Evolutionary conservation across 371 early-diverging fungal species (phyloP).

Genomic region (Saksenaea oblongispora): DNA sequence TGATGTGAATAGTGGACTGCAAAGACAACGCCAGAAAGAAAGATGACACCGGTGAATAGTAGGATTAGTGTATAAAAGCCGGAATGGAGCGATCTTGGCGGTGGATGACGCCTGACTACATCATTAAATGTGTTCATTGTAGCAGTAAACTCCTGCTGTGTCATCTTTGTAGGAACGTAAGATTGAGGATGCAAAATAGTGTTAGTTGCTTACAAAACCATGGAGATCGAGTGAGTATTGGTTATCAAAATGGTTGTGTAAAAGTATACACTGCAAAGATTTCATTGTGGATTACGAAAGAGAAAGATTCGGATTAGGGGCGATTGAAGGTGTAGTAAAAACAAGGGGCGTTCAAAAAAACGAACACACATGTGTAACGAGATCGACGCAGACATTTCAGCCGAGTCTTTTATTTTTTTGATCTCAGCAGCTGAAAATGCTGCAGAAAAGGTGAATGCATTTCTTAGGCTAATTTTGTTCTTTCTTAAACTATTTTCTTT

Average conservation of each 20-base stretch:
- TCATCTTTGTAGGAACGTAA: slow-evolving; percentile 24
- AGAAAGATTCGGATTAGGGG: slow-evolving; percentile 7
- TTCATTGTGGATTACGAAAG: slow-evolving; percentile 23
- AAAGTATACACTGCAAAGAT: slow-evolving; percentile 36
- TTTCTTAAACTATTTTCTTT: slow-evolving; percentile 5
- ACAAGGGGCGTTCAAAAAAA: not conserved
- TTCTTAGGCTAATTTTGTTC: slow-evolving; percentile 5
- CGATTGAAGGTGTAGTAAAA: slow-evolving; percentile 7
- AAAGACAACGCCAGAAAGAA: slow-evolving; percentile 20
- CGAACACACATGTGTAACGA: slow-evolving; percentile 2
- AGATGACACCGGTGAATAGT: slow-evolving; percentile 8
- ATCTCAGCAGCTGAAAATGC: slow-evolving; percentile 13
- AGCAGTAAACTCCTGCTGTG: slow-evolving; percentile 34
- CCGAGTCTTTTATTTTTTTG: slow-evolving; percentile 1
- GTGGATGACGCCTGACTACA: slow-evolving; percentile 30
- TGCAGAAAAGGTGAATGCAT: not conserved
- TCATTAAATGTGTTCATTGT: slow-evolving; percentile 44
- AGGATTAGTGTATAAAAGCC: slow-evolving; percentile 16
- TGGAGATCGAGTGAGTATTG: slow-evolving; percentile 40
- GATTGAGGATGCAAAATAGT: not conserved
- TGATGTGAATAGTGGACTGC: slow-evolving; percentile 36
- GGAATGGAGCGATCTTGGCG: slow-evolving; percentile 25
- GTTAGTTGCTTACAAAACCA: slow-evolving; percentile 21
- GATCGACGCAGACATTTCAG: slow-evolving; percentile 4
- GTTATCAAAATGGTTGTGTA: slow-evolving; percentile 32